Percentiles rank a stretch among this genome's conserved stretches.
Conservation (phyloP, 768 basidiomycete species). For the Rossbeevera mucosa region DNA sequence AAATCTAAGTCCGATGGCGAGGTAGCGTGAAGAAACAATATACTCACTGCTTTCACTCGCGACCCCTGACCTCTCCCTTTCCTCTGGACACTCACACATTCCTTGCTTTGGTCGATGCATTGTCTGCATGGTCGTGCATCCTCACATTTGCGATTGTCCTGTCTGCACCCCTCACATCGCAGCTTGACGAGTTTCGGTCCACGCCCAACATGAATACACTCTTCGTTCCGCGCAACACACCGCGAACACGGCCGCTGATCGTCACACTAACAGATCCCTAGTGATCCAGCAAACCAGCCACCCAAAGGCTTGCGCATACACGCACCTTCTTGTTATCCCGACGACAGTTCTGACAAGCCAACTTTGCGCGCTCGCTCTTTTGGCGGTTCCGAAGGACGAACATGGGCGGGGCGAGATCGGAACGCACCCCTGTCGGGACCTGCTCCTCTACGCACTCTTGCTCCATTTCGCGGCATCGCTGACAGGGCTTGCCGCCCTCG, state of each 20-base stretch:
- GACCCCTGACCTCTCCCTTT: conserved; percentile 55
- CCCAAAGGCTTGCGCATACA: background rate
- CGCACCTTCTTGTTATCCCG: conserved; percentile 63
- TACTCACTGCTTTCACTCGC: conserved; percentile 55
- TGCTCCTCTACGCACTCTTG: conserved; percentile 47
- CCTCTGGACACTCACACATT: conserved; percentile 47
- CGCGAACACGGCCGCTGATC: conserved; percentile 59
- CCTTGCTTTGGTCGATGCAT: conserved; percentile 43
- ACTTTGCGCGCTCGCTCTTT: conserved; percentile 48
- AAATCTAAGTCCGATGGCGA: conserved; percentile 8
- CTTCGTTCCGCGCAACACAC: conserved; percentile 49
- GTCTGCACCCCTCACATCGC: conserved; percentile 56
- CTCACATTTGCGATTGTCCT: conserved; percentile 55
- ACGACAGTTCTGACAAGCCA: conserved; percentile 57
- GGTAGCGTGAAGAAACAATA: conserved; percentile 9
- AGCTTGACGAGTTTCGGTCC: conserved; percentile 55
- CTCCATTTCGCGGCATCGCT: conserved; percentile 31
- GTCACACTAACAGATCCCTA: conserved; percentile 44
- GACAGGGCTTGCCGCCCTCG: conserved; percentile 36
- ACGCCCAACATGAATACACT: conserved; percentile 53
- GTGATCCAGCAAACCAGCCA: background rate
- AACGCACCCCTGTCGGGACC: conserved; percentile 16
- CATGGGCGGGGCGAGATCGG: conserved; percentile 22
- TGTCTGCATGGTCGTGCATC: conserved; percentile 52
- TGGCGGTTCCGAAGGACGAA: conserved; percentile 27